phyloP scores from a whole-genome alignment of 1,139 yeast genomes.

The Blastobotrys buckinghamii region DNA sequence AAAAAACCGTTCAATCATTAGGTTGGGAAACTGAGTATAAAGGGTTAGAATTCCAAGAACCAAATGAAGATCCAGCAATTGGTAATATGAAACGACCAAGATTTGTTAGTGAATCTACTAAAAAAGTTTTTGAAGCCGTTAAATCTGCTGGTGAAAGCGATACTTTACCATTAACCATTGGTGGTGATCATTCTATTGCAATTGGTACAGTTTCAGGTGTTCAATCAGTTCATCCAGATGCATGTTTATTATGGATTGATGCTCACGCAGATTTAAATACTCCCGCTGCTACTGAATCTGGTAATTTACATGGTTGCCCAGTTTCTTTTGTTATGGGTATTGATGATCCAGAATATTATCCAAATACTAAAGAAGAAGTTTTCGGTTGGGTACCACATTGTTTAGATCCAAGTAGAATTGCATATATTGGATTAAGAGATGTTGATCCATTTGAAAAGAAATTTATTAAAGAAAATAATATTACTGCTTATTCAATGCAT shows the following conservation, averaged over 20 bases:
- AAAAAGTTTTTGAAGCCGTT: conserved; percentile 59
- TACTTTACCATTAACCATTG: conserved; percentile 78
- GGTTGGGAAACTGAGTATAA: conserved; percentile 65
- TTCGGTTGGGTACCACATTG: conserved; percentile 70
- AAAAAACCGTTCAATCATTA: conserved; percentile 51
- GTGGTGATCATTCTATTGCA: conserved; percentile 97
- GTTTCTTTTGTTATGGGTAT: conserved; percentile 80
- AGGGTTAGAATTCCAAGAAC: conserved; percentile 40
- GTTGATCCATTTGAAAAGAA: conserved; percentile 82
- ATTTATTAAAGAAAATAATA: conserved; percentile 62
- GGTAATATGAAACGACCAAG: conserved; percentile 65
- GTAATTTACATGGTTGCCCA: conserved; percentile 96
- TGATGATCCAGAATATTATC: conserved; percentile 36
- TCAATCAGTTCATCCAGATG: conserved; percentile 71
- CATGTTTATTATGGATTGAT: conserved; percentile 92
- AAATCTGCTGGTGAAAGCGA: conserved; percentile 43
- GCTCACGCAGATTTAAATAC: conserved; percentile 98
- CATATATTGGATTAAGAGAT: conserved; percentile 92
- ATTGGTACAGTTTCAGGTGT: conserved; percentile 90
- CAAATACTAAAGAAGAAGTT: conserved; percentile 35
- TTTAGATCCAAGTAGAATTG: conserved; percentile 65
- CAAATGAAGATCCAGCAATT: conserved; percentile 33
- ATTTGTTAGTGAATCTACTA: conserved; percentile 69
- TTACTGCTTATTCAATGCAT: conserved; percentile 91
- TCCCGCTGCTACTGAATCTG: conserved; percentile 77